Percentiles rank a stretch among this genome's conserved stretches.
Conservation (phyloP, 495 filamentous ascomycete species). For the Copromyces sp. region DNA sequence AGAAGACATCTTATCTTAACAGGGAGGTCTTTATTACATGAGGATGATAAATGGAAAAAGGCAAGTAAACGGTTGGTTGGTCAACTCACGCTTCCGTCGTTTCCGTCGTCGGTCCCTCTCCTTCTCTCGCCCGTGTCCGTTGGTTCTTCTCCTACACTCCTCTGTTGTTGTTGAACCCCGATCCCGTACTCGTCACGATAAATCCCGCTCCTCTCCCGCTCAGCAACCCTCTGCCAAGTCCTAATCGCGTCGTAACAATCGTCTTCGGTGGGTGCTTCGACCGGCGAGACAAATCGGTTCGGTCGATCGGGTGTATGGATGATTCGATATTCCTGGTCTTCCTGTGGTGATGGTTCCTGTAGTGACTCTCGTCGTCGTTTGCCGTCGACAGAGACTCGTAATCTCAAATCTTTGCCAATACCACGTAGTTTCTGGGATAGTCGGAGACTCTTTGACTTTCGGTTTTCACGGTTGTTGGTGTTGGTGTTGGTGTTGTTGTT, state of each 20-base stretch:
- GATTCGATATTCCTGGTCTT: constrained; percentile 9
- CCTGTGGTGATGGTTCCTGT: neutral
- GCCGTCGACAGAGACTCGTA: neutral
- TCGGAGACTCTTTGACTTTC: neutral
- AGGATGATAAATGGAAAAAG: neutral
- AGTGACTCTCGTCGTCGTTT: neutral
- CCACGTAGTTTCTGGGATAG: constrained; percentile 16
- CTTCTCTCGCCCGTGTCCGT: neutral
- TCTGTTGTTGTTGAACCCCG: neutral
- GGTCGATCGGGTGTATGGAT: constrained; percentile 24
- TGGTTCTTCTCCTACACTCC: neutral
- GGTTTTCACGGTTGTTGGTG: neutral
- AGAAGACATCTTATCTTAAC: neutral
- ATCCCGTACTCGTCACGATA: neutral
- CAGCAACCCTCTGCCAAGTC: constrained; percentile 12
- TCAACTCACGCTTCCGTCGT: neutral
- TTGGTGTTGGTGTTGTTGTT: neutral
- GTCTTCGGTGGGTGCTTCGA: constrained; percentile 16
- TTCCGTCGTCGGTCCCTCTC: neutral
- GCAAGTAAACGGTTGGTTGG: neutral
- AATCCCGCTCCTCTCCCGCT: neutral
- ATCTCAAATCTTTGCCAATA: constrained; percentile 1
- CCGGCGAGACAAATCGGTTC: neutral
- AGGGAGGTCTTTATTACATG: neutral
- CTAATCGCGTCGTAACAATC: constrained; percentile 17